These are phyloP conservation scores for Trichoderma gracile DNA, from an alignment of 2,329 filamentous ascomycete species.

Conservation along the genomic window DNA sequence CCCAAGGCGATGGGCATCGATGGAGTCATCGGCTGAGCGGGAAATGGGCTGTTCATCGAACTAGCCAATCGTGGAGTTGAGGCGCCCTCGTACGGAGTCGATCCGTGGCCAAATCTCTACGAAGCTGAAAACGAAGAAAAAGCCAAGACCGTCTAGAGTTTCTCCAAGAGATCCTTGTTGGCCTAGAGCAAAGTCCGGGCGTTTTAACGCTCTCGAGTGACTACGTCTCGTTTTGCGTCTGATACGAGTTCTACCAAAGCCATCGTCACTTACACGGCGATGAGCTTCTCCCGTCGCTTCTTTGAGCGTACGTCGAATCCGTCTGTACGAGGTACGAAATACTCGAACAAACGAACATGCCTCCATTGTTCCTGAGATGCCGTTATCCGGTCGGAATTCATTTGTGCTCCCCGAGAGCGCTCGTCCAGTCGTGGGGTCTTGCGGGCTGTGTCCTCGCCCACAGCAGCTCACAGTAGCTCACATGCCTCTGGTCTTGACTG, in stretches of 20 bases:
- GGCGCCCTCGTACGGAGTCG: conserved; percentile 16
- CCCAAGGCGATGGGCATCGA: conserved; percentile 13
- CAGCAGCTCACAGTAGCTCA: not conserved
- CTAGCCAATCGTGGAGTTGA: conserved; percentile 19
- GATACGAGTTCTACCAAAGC: not conserved
- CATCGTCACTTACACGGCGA: not conserved
- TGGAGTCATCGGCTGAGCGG: conserved; percentile 20
- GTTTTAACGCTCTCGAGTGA: not conserved
- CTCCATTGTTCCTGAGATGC: not conserved
- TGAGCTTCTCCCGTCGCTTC: not conserved
- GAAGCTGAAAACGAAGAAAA: not conserved
- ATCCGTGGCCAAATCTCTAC: not conserved
- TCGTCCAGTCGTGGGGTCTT: not conserved
- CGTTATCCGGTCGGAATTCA: conserved; percentile 15
- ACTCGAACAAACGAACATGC: not conserved
- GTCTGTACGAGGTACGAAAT: not conserved
- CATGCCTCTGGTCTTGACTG: not conserved
- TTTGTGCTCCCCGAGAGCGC: conserved; percentile 4
- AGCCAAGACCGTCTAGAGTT: conserved; percentile 3
- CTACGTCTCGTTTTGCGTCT: not conserved
- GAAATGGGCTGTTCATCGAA: conserved; percentile 22
- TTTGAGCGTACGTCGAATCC: not conserved
- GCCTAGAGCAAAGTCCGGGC: not conserved
- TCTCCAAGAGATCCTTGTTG: not conserved
- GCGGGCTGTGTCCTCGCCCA: not conserved